phyloP scores from a whole-genome alignment of 768 basidiomycete species.

The Lepiota subincarnata region DNA sequence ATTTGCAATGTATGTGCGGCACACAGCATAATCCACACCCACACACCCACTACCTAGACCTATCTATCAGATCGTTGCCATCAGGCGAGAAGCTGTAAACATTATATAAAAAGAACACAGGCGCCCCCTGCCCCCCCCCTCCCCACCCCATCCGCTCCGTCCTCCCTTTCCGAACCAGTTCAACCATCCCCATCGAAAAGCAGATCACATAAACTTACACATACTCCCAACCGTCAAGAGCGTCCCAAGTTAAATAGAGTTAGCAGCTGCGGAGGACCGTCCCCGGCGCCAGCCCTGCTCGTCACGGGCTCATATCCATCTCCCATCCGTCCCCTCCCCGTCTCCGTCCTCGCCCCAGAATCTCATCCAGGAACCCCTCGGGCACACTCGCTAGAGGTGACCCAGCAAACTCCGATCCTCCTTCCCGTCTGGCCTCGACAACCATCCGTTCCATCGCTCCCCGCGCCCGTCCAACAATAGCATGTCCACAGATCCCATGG shows the following conservation, averaged over 20 bases:
- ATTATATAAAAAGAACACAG: constrained; percentile 9
- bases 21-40: constrained; percentile 1
- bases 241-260: constrained; percentile 15
- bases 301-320: constrained; percentile 25
- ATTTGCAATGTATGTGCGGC: neutral
- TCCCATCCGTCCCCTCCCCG: constrained; percentile 25
- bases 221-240: constrained; percentile 1
- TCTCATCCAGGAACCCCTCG: constrained; percentile 59
- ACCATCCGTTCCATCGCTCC: constrained; percentile 55
- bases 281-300: neutral
- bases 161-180: constrained; percentile 20
- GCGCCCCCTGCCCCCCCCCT: neutral
- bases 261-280: neutral
- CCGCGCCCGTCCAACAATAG: constrained; percentile 61
- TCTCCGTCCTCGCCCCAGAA: constrained; percentile 36
- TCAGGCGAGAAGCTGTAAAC: neutral
- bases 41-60: neutral
- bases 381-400: constrained; percentile 61
- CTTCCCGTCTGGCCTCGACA: constrained; percentile 28
- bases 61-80: constrained; percentile 14
- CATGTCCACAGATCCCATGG: constrained; percentile 53
- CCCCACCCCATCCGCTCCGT: no score
- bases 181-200: constrained; percentile 16
- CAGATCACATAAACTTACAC: constrained; percentile 7
- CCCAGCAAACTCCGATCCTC: constrained; percentile 44